These are phyloP conservation scores for Phyllosticta paracitricarpa DNA, from an alignment of 2,329 filamentous ascomycete species.

Conservation along the genomic window DNA sequence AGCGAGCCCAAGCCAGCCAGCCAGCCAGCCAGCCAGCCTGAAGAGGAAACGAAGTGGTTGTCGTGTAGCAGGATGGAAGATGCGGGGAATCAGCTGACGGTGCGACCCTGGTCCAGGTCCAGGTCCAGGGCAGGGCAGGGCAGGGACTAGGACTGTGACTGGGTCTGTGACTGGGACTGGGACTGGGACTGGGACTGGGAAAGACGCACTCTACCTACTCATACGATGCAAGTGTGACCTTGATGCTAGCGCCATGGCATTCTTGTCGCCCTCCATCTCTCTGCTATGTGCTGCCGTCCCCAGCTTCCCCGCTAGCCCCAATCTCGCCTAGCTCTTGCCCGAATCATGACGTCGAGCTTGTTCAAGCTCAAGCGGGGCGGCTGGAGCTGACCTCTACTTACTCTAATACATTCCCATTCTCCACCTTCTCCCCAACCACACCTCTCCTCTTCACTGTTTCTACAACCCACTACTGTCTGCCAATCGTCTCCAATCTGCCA, in stretches of 20 bases:
- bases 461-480: neutral
- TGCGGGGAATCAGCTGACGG: neutral
- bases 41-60: neutral
- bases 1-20: neutral
- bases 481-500: neutral
- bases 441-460: neutral
- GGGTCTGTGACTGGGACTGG: neutral
- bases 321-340: neutral
- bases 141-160: neutral
- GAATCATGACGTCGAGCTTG: constrained; percentile 4
- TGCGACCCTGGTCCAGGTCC: neutral
- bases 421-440: constrained; percentile 1
- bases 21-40: neutral
- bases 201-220: neutral
- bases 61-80: neutral
- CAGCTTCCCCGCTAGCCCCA: neutral
- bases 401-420: neutral
- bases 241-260: neutral
- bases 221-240: neutral
- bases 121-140: neutral
- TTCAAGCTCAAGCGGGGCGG: neutral
- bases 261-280: neutral
- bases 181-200: neutral
- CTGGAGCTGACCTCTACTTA: neutral
- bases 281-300: neutral